Percentiles rank a stretch among this genome's conserved stretches.
Conservation (phyloP, 106 monocot species). For the Amphibolis antarctica region DNA sequence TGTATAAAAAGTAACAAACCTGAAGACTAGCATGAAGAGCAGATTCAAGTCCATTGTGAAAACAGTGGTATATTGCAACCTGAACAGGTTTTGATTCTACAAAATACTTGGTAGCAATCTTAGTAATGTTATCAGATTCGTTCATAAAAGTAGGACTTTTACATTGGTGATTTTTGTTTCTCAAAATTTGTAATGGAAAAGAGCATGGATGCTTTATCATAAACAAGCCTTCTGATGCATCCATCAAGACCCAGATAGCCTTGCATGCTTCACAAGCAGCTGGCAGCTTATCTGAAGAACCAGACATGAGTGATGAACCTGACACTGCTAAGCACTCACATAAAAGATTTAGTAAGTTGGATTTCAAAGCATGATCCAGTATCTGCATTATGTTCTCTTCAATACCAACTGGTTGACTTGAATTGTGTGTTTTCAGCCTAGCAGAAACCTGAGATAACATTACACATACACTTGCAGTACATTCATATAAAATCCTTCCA, state of each 20-base stretch:
- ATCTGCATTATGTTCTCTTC: constrained; percentile 44
- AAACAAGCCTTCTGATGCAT: constrained; percentile 57
- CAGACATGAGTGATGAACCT: constrained; percentile 59
- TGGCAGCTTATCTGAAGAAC: constrained; percentile 71
- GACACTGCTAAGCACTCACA: constrained; percentile 46
- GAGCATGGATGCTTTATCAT: constrained; percentile 15
- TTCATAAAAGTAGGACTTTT: constrained; percentile 19
- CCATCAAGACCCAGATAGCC: constrained; percentile 67
- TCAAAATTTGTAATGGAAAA: constrained; percentile 49
- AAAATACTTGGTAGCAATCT: constrained; percentile 39
- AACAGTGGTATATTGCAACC: constrained; percentile 66
- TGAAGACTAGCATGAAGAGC: constrained; percentile 74
- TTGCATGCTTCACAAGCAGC: constrained; percentile 98
- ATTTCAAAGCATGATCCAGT: constrained; percentile 43
- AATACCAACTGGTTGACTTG: constrained; percentile 23
- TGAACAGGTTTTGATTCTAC: constrained; percentile 66
- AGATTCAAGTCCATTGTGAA: constrained; percentile 93
- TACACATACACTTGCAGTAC: constrained; percentile 65
- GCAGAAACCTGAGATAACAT: constrained; percentile 61
- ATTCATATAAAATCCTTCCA: constrained; percentile 75
- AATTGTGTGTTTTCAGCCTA: constrained; percentile 34
- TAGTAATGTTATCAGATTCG: constrained; percentile 32
- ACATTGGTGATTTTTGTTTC: constrained; percentile 9
- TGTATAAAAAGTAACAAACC: constrained; percentile 33
- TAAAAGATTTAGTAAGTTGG: constrained; percentile 39